Conservation (phyloP, 139 green algal species). For the Tetradesmus obliquus region DNA sequence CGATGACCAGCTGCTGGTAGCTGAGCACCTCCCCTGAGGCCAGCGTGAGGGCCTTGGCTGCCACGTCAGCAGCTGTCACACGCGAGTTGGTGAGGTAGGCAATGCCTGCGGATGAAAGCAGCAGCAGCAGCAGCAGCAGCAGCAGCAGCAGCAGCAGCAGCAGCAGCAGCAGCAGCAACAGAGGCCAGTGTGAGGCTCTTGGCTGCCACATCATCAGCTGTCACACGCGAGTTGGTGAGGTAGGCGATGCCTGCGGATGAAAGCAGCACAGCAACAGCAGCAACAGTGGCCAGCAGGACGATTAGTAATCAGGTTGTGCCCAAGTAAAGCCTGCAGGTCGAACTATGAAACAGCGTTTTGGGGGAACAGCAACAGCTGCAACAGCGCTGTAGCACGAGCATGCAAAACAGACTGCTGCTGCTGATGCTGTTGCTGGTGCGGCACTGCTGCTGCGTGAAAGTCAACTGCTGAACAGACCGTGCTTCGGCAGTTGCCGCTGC, state of each 20-base stretch:
- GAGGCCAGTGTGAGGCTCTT: constrained; percentile 73
- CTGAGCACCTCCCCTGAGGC: constrained; percentile 65
- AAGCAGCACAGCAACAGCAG: not conserved
- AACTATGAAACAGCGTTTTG: too few species aligned
- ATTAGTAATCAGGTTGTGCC: too few species aligned
- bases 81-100: constrained; percentile 71
- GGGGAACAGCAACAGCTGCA: too few species aligned
- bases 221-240: constrained; percentile 70
- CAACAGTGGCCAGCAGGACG: too few species aligned
- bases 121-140: not conserved
- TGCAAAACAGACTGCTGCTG: not conserved
- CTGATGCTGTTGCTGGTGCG: not conserved
- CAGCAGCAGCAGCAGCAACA: not conserved
- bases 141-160: not conserved
- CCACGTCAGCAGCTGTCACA: constrained; percentile 69
- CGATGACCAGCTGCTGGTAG: constrained; percentile 91
- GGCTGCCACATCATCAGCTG: constrained; percentile 59
- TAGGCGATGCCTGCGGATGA: constrained; percentile 71
- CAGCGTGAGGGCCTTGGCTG: constrained; percentile 72
- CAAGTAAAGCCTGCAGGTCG: too few species aligned
- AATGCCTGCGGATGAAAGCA: constrained; percentile 58
- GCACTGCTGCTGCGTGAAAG: too few species aligned
- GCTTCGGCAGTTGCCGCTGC: not conserved
- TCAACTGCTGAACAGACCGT: too few species aligned
- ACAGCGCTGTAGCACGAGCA: too few species aligned